phyloP scores from a whole-genome alignment of 345 rosid genomes.

The Ceriops zippeliana region DNA sequence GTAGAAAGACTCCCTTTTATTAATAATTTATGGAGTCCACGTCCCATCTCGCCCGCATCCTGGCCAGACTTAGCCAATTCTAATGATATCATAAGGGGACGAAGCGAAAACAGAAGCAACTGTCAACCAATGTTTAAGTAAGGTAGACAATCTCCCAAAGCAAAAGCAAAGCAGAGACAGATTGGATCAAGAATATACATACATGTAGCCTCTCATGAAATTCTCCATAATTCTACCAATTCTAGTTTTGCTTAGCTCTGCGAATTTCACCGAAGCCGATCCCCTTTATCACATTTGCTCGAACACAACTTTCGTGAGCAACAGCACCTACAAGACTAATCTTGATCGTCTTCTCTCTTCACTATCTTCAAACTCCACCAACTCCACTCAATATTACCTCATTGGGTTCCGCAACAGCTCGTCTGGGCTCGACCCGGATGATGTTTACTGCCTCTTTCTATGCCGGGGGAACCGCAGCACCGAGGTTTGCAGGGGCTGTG shows the following conservation, averaged over 20 bases:
- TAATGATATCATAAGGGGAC: no score
- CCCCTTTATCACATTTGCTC: background rate
- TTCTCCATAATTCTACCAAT: no score
- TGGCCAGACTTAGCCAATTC: no score
- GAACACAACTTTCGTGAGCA: constrained; percentile 7
- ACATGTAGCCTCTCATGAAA: no score
- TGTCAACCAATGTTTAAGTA: no score
- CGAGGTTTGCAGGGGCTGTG: constrained; percentile 18
- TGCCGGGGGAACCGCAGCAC: constrained; percentile 3
- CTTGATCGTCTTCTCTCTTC: constrained; percentile 15
- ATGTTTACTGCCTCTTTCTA: constrained; percentile 21
- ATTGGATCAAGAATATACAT: no score
- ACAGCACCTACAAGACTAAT: constrained; percentile 24
- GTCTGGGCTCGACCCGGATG: background rate
- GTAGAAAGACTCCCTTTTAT: no score
- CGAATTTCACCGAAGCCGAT: background rate
- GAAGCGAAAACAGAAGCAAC: no score
- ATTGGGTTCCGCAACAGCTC: constrained; percentile 1
- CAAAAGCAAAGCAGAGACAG: no score
- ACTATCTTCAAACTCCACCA: background rate
- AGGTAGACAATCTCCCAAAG: no score
- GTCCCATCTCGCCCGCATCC: no score
- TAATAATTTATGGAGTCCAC: no score
- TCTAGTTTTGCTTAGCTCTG: background rate
- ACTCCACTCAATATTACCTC: background rate